Percentiles rank a stretch among this genome's conserved stretches.
phyloP scores from a whole-genome alignment of 495 filamentous ascomycete genomes.

The Penicillium mononematosum region DNA sequence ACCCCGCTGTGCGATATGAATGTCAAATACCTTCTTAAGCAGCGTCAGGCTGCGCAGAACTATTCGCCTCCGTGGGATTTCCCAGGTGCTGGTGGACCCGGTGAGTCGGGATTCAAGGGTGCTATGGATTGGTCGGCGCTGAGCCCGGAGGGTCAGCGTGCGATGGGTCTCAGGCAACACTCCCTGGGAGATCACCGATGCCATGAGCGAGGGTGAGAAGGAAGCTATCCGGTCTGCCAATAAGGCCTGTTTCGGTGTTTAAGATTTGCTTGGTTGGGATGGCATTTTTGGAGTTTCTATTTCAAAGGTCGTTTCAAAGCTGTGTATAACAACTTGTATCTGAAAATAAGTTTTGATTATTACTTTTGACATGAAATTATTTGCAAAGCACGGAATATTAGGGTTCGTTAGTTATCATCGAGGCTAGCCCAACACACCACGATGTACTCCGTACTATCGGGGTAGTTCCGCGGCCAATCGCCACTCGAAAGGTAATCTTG shows the following conservation, averaged over 20 bases:
- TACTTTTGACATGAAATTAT: neutral
- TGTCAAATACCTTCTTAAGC: constrained; percentile 64
- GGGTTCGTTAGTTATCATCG: neutral
- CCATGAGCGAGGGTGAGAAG: constrained; percentile 54
- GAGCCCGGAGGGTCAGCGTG: constrained; percentile 49
- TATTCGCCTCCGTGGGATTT: constrained; percentile 56
- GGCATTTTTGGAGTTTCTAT: neutral
- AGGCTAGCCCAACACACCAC: neutral
- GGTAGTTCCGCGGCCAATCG: neutral
- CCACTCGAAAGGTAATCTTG: neutral
- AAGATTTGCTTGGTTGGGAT: constrained; percentile 1
- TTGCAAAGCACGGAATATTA: neutral
- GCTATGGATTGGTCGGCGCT: constrained; percentile 41
- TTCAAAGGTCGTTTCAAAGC: neutral
- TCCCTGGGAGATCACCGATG: constrained; percentile 47
- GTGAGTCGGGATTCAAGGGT: constrained; percentile 44
- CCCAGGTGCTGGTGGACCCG: constrained; percentile 58
- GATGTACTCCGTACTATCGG: neutral
- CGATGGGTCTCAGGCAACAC: constrained; percentile 58
- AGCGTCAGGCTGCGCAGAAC: constrained; percentile 54
- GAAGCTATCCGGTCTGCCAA: constrained; percentile 60
- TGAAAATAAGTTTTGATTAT: neutral
- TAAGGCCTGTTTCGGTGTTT: constrained; percentile 44
- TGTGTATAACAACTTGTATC: constrained; percentile 4
- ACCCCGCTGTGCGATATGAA: constrained; percentile 78